Evolutionary conservation across 805 yeast genomes (phyloP), one percentile per base, ranked within the genome.

Genomic region (Ogataea angusta): DNA sequence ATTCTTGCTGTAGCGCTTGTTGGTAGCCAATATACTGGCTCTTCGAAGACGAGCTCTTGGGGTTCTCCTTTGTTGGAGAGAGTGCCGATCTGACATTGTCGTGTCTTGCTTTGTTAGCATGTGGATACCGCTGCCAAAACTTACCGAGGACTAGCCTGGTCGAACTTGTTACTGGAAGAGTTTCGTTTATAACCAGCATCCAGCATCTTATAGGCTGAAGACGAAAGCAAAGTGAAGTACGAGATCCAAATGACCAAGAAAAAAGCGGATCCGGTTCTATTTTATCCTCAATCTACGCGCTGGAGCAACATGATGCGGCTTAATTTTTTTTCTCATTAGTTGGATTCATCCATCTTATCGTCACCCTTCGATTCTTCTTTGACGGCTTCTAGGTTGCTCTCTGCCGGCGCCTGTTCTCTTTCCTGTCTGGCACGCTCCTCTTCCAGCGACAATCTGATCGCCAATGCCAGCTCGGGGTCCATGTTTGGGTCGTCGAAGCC

Each of bases 391-490:
- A 49, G 34, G 29, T 33, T 46, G 30, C 45, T 31, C 6, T 42
- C 50, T 12, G 45, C 51, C 19, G 49, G 47, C 3, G 62, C 61
- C 23, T 77, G 72, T 52, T 79, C 81, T 59, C 90, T 76, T 50
- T 86, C 95, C 59, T 88, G 96, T 68, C 98, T 80, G 37, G 86
- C 82, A 54, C 83, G 85, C 61, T 91, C 98, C 59, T 93, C 99
- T 59, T 93, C 98, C 56, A 93, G 72, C 0, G 98, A 91, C 63
- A 93, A 72, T 60, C 98, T 80, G 56, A 93, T 76, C 1, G 98
- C 99, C 72, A 93, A 73, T 0, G 98, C 99, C 59, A 93, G 76
- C 65, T 93, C 99, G 23, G 98, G 98, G 56, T 93, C 99, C 80
- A 88, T 84, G 51, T 81, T 80, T 23, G 96, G 91, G 64, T 91